Base-by-base conservation (phyloP, 768 basidiomycete species). In the Imleria badia region DNA sequence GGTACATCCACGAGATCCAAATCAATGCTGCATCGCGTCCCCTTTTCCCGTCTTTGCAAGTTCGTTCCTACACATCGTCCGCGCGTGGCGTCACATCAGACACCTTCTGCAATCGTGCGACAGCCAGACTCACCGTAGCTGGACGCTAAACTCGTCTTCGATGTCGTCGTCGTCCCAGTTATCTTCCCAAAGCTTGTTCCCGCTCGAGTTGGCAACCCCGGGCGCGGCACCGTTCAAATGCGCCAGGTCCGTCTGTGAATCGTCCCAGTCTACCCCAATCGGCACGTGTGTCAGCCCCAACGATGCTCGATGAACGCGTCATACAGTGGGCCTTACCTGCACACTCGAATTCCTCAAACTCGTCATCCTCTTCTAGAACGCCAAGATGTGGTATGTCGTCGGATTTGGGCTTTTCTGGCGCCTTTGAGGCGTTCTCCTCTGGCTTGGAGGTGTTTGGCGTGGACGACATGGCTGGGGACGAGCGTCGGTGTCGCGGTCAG, bases 101-200 rank as follows among this genome's bases (percentile, higher is more conserved):
- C 8, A 13, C 10, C 14, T 11, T 23, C 8, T 12, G n/a, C 14
- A 9, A 17, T 13, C 20, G 9, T 22, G 12, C 31, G 3, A 11
- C 11, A 5, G 8, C 2, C 10, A 15, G 2, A 58, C 89, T 62
- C 68, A 6, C 26, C 26, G 26, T 26, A 26, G 26, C 26, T 6
- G 26, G 26, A 26, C 26, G 26, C 92, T 94, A 68, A 99, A 99
- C 61, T 97, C 94, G 63, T 98, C 95, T 69, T 96, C 96, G 57
- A 97, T 86, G 73, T 98, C 96, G 74, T 99, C 97, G 64, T 99
- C 97, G 66, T 99, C 97, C 97, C 97, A 99, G 70, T 98, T 98
- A 63, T 98, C 97, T 77, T 99, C 97, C 97, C 97, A 99, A 12
- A 99, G 76, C 66, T 94, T 91, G 72, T 97, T 87, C 17, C 90